Conservation (phyloP, 116 monocot species). For the Papilionanthe hybrid region DNA sequence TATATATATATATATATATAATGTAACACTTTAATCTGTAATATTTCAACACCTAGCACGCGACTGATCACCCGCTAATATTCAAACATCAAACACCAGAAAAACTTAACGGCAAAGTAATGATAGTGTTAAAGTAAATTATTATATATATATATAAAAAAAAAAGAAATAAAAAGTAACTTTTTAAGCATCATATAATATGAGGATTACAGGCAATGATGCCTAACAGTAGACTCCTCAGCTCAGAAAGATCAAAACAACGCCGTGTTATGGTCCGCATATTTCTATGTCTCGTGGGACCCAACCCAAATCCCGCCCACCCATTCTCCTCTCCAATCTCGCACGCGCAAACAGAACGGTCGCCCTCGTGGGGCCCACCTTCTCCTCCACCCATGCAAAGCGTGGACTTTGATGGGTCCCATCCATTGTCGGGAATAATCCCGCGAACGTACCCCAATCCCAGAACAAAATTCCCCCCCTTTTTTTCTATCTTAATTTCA, state of each 20-base stretch:
- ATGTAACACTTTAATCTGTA: no score
- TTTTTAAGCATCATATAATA: neutral
- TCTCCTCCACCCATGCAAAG: constrained; percentile 8
- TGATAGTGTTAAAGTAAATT: no score
- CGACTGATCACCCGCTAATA: no score
- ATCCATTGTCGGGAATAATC: constrained; percentile 5
- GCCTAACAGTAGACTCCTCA: neutral
- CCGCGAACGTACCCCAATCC: neutral
- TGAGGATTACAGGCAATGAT: neutral
- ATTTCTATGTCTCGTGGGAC: neutral
- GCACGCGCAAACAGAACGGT: constrained; percentile 2
- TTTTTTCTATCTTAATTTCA: no score
- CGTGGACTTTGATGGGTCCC: constrained; percentile 5
- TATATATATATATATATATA: no score
- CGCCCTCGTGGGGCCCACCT: neutral
- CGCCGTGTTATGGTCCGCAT: no score
- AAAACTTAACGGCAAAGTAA: neutral
- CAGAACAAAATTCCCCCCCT: neutral
- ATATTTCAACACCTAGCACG: no score
- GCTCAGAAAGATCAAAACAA: no score
- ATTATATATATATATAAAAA: no score
- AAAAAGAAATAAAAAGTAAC: neutral
- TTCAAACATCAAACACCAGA: no score
- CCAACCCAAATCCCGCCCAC: neutral
- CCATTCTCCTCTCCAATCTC: neutral